A percentile compares a stretch with the other conserved stretches of the same genome.
These are phyloP conservation scores for Cladophialophora exuberans DNA, from an alignment of 2,329 filamentous ascomycete genomes.

Conservation along the genomic window DNA sequence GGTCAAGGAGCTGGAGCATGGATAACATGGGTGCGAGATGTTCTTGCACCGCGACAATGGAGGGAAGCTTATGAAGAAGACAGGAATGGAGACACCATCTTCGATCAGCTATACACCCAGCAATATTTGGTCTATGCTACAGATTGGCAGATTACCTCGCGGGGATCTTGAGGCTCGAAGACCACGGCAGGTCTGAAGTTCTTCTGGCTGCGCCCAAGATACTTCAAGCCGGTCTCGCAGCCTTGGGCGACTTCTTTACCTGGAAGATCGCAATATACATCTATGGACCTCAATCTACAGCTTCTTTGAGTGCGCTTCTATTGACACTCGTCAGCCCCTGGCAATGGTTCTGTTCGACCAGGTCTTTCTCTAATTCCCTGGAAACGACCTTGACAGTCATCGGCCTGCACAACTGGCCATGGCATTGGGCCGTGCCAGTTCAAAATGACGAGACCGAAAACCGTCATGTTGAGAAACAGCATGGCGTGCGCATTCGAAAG, in stretches of 20 bases:
- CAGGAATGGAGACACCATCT: conserved; percentile 93
- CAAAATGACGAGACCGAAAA: conserved; percentile 31
- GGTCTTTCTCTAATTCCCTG: conserved; percentile 91
- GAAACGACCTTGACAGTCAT: conserved; percentile 85
- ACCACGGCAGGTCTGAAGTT: conserved; percentile 63
- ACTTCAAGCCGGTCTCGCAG: conserved; percentile 76
- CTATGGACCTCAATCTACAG: conserved; percentile 67
- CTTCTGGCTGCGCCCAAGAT: conserved; percentile 74
- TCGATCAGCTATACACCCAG: conserved; percentile 88
- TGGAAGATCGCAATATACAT: conserved; percentile 77
- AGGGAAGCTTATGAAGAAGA: conserved; percentile 21
- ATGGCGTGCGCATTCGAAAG: conserved; percentile 46
- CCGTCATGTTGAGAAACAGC: too few species aligned
- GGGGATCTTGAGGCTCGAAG: conserved; percentile 56
- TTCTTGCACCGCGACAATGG: conserved; percentile 1
- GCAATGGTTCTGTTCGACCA: conserved; percentile 94
- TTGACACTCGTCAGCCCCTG: conserved; percentile 79
- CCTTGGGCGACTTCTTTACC: conserved; percentile 80
- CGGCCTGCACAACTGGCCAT: conserved; percentile 85
- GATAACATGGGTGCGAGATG: conserved; percentile 82
- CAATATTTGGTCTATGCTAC: conserved; percentile 79
- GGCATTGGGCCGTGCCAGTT: conserved; percentile 63
- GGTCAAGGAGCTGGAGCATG: conserved; percentile 72
- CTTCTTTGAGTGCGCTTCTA: conserved; percentile 71
- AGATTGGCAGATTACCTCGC: conserved; percentile 62